Percentiles rank a stretch among this genome's conserved stretches.
These are phyloP conservation scores for Corylus avellana DNA, from an alignment of 306 rosid genomes.

Conservation along the genomic window DNA sequence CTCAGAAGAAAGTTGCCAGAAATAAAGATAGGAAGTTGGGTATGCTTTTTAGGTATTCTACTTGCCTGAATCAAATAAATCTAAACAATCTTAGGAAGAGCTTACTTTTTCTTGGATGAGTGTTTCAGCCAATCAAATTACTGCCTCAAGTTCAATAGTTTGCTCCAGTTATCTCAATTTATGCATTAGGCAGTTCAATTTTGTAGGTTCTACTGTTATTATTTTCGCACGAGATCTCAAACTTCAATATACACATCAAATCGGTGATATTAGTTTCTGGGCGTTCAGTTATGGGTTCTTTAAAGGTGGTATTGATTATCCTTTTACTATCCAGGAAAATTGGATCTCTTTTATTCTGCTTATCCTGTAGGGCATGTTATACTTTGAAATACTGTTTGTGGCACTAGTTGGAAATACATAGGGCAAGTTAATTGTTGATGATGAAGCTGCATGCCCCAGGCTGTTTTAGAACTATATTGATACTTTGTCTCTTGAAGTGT, in stretches of 20 bases:
- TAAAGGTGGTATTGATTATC: neutral
- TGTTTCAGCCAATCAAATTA: constrained; percentile 14
- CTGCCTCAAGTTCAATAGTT: constrained; percentile 22
- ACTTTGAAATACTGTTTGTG: neutral
- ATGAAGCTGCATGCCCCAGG: neutral
- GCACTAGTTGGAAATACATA: neutral
- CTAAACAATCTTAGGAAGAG: constrained; percentile 22
- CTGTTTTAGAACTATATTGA: neutral
- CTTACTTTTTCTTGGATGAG: constrained; percentile 9
- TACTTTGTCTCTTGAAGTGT: neutral
- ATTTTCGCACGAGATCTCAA: neutral
- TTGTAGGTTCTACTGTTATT: constrained; percentile 18
- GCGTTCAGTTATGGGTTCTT: neutral
- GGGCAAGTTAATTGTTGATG: neutral
- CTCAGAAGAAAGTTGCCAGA: constrained; percentile 32
- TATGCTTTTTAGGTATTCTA: constrained; percentile 10
- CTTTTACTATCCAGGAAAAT: neutral
- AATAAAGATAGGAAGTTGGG: constrained; percentile 38
- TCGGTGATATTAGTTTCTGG: neutral
- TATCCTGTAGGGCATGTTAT: neutral
- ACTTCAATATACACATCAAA: constrained; percentile 15
- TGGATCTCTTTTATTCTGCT: neutral
- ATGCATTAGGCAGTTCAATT: constrained; percentile 38
- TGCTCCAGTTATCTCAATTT: constrained; percentile 32
- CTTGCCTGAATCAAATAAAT: constrained; percentile 27